These are phyloP conservation scores for Didymella exigua DNA, from an alignment of 2,329 filamentous ascomycete species.

Conservation along the genomic window DNA sequence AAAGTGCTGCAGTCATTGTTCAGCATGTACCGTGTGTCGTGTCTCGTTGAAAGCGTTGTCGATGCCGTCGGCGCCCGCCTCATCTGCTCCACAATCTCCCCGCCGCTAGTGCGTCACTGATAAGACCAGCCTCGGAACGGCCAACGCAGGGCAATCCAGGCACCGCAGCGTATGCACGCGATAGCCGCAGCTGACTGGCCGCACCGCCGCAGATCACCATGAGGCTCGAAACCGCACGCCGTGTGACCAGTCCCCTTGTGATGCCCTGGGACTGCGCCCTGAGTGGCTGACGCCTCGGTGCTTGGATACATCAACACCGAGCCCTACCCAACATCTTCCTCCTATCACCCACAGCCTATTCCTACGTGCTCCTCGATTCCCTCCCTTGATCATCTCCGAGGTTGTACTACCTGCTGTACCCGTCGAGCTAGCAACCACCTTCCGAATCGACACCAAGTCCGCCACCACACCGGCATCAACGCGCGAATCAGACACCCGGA, in stretches of 20 bases:
- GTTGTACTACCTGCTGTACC: slow-evolving; percentile 3
- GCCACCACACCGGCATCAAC: slow-evolving; percentile 1
- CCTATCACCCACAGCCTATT: background rate
- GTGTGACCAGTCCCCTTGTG: slow-evolving; percentile 34
- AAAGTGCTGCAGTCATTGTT: no score
- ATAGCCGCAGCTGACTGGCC: slow-evolving; percentile 33
- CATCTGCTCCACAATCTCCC: slow-evolving; percentile 11
- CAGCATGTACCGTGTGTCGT: no score
- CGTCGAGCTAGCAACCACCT: slow-evolving; percentile 22
- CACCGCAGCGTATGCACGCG: slow-evolving; percentile 18
- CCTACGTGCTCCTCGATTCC: background rate
- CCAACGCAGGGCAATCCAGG: slow-evolving; percentile 20
- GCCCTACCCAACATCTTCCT: background rate
- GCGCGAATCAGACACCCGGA: slow-evolving; percentile 30
- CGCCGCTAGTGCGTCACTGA: slow-evolving; percentile 13
- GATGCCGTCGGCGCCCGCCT: slow-evolving; percentile 2
- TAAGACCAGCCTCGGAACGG: slow-evolving; percentile 13
- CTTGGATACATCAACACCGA: slow-evolving; percentile 2
- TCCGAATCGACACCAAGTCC: slow-evolving; percentile 25
- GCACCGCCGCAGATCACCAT: slow-evolving; percentile 35
- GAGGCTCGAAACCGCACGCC: slow-evolving; percentile 37
- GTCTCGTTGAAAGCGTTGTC: no score
- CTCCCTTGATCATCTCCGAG: slow-evolving; percentile 1
- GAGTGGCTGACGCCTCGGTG: slow-evolving; percentile 40
- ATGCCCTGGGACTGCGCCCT: slow-evolving; percentile 39